Base-by-base conservation (phyloP, 768 basidiomycete species). In the Tricholomella constricta region DNA sequence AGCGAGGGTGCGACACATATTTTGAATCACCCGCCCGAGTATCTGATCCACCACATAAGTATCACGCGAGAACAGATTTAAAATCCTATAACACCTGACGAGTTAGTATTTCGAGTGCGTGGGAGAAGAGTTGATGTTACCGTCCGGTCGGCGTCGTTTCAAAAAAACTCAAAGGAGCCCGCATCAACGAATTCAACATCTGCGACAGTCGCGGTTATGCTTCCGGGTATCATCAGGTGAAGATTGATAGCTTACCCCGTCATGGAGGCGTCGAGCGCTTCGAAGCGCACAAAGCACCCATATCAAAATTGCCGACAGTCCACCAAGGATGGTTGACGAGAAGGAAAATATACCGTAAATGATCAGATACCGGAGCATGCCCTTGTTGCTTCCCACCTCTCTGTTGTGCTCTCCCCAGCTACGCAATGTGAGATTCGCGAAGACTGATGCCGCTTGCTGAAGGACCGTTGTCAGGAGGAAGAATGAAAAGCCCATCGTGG, bases 21-120 rank as follows among this genome's bases (percentile, higher is more conserved):
- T 79, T 65, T 86, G 83, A 37, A 95, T 84, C 17, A 91, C 88
- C 26, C 88, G 78, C 5, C 84, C 85, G 19, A 97, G 80, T 8
- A 92, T 73, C 63, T 92, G 87, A 71, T 97, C 94, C 15, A 96
- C 81, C 25, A 89, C 87, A 62, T 90, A 91, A 14, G 81, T 84
- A 61, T 98, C 96, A 2, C 93, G 84, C 3, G 91, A 91, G 70
- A 98, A 98, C 23, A 97, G 68, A 69, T 97, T 98, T 46, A 98
- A 66, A 48, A 95, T 88, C 8, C 93, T 90, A n/a, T n/a, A 40
- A 3, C 34, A 27, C 27, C 25, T 14, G 35, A 34, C 41, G n/a
- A 40, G 19, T 52, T n/a, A 60, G 20, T 20, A 22, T 15, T 25
- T 7, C 25, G 32, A 29, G 10, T 43, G 14, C 46, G 45, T n/a